Evolutionary conservation across 805 yeast species (phyloP).

Genomic region (Diddensiella transvaalensis): DNA sequence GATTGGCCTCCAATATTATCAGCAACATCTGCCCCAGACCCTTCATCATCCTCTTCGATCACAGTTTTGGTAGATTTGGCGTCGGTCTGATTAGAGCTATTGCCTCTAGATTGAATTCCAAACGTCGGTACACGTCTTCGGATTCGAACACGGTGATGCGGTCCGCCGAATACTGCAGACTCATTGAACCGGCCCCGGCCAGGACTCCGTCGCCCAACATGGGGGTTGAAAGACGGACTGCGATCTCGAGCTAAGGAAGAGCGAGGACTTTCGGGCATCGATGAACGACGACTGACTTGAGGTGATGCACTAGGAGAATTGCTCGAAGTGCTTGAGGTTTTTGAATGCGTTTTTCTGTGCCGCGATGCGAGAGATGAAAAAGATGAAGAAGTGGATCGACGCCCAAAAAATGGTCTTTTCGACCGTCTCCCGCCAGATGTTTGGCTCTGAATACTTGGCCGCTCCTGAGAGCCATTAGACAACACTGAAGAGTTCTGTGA

Average conservation of each 20-base stretch:
- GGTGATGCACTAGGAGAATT: conserved; percentile 25
- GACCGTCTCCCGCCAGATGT: conserved; percentile 8
- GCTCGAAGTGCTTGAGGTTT: conserved; percentile 28
- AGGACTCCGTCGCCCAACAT: not conserved
- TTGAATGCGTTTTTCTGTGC: conserved; percentile 22
- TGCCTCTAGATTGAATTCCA: not conserved
- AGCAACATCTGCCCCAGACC: conserved; percentile 1
- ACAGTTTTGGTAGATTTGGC: conserved; percentile 3
- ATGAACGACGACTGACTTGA: not conserved
- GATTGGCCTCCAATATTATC: conserved; percentile 9
- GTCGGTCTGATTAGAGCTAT: not conserved
- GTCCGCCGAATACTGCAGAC: conserved; percentile 17
- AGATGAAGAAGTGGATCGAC: conserved; percentile 29
- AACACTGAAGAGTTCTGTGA: conserved; percentile 26
- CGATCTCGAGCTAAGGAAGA: not conserved
- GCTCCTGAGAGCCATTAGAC: conserved; percentile 23
- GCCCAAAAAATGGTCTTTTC: conserved; percentile 18
- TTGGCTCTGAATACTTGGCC: conserved; percentile 1
- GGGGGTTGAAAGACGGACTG: not conserved
- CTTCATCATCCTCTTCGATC: conserved; percentile 19
- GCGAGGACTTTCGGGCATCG: not conserved
- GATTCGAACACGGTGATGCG: conserved; percentile 4
- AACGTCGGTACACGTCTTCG: conserved; percentile 2
- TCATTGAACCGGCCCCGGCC: conserved; percentile 18
- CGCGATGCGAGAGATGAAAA: conserved; percentile 25